These are phyloP conservation scores for Pythium utonaiense DNA, from an alignment of 352 stramenopile genomes.

Conservation along the genomic window DNA sequence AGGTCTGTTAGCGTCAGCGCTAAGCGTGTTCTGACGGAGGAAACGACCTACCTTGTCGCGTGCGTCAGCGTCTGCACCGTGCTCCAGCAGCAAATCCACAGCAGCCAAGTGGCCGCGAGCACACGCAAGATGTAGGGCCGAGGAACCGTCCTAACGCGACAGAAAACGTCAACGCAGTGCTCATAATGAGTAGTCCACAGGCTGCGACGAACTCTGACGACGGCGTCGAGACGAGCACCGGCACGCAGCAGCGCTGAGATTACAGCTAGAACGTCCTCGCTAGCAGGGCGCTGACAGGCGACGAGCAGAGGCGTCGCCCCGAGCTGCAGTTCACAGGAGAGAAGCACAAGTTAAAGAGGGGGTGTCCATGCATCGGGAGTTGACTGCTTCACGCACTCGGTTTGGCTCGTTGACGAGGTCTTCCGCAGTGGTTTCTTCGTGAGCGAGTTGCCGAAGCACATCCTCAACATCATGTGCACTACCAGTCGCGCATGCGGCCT, in stretches of 20 bases:
- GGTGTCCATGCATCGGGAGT: too few species aligned
- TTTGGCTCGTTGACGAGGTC: slow-evolving; percentile 8
- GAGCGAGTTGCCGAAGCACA: not conserved
- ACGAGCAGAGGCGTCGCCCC: slow-evolving; percentile 7
- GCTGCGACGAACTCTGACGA: not conserved
- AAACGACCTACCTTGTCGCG: slow-evolving; percentile 5
- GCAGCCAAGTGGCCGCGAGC: slow-evolving; percentile 5
- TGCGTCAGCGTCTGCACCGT: slow-evolving; percentile 6
- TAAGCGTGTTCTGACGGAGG: not conserved
- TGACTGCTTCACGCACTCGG: not conserved
- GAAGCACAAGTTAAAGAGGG: not conserved
- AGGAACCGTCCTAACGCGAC: slow-evolving; percentile 9
- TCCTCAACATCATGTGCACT: slow-evolving; percentile 6
- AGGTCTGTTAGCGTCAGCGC: too few species aligned
- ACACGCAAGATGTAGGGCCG: slow-evolving; percentile 11
- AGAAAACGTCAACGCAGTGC: not conserved
- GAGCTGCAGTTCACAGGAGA: not conserved
- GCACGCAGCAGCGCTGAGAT: slow-evolving; percentile 12
- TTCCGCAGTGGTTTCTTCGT: not conserved
- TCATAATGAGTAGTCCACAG: not conserved
- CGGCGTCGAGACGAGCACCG: not conserved
- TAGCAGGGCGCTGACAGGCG: slow-evolving; percentile 8
- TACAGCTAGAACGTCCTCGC: slow-evolving; percentile 3
- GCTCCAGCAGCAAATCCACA: slow-evolving; percentile 5
- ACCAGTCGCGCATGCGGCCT: slow-evolving; percentile 2